phyloP scores from a whole-genome alignment of 805 yeast species.

The Yamadazyma paraphyllophila region DNA sequence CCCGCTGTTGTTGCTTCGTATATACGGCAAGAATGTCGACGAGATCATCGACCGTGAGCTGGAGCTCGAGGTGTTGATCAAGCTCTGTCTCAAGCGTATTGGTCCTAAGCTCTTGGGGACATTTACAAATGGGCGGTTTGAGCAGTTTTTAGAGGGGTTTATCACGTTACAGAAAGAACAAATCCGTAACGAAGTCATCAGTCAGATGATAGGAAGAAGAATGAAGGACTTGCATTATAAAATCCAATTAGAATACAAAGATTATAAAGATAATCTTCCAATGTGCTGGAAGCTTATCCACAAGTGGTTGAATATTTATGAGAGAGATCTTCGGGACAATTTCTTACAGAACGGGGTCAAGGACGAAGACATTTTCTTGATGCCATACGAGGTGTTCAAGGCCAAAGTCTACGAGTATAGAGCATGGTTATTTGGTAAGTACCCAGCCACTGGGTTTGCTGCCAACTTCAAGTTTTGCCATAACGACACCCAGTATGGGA shows the following conservation, averaged over 20 bases:
- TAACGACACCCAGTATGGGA: constrained; percentile 96
- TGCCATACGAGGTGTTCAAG: constrained; percentile 52
- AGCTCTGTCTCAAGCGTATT: constrained; percentile 72
- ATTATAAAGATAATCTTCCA: constrained; percentile 56
- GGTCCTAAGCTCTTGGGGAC: constrained; percentile 91
- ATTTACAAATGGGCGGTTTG: constrained; percentile 89
- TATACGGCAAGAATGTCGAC: constrained; percentile 87
- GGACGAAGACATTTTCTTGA: constrained; percentile 38
- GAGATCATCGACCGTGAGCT: constrained; percentile 80
- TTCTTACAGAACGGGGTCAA: constrained; percentile 27
- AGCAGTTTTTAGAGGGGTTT: constrained; percentile 86
- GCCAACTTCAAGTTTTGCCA: constrained; percentile 78
- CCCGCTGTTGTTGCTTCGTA: constrained; percentile 68
- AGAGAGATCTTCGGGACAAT: constrained; percentile 39
- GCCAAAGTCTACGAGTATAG: constrained; percentile 50
- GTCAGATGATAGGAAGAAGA: constrained; percentile 87
- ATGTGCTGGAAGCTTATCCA: constrained; percentile 64
- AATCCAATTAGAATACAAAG: constrained; percentile 60
- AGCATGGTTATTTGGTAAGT: constrained; percentile 57
- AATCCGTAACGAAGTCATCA: constrained; percentile 70
- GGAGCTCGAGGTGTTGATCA: constrained; percentile 70
- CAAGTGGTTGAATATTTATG: constrained; percentile 62
- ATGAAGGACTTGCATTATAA: constrained; percentile 93
- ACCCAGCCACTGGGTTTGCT: constrained; percentile 43
- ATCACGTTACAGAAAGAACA: constrained; percentile 70